Base-by-base conservation (phyloP, 306 rosid genomes). In the Neltuma alba region DNA sequence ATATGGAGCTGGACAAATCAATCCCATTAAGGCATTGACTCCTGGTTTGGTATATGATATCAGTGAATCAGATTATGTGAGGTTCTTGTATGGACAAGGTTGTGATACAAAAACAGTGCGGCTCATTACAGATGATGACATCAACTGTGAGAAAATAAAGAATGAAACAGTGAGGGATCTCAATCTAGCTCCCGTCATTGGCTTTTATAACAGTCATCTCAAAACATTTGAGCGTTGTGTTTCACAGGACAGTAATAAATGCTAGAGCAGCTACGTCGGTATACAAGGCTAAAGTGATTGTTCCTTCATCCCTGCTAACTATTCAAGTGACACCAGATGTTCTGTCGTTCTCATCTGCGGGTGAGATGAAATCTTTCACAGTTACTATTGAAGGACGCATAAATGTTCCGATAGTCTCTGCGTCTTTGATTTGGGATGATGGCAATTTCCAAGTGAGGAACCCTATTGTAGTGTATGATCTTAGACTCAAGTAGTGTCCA, bases 101-200 rank as follows among this genome's bases (percentile, higher is more conserved):
- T 85, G 81, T 23, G 16, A 50, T 20, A 71, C 63, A 8, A 6
- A 8, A 2, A 8, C 9, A 31, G 41, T 66, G 58, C 14, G 62
- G 1, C 7, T n/a, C n/a, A 7, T 82, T 8, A 50, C 70, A 6
- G 62, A 73, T 20, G 82, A 82, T 3, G 27, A 30, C 1, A 31
- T 66, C 36, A 41, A 37, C 1, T 82, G 78, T 31, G 5, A 57
- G 15, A 4, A 57, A 41, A 60, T 7, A 16, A 13, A 0, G 0
- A 60, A 57, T 33, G 80, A 28, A 18, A 57, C 33, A 4, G 63
- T 20, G 3, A 31, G 55, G 13, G 75, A 89, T 69, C 21, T 89
- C 27, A 89, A 82, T 45, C 79, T n/a, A n/a, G n/a, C n/a, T 84
- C 36, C 92, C 90, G 38, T 77, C 87, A 0, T 82, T 86, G 12